Base-by-base conservation (phyloP, 495 filamentous ascomycete genomes). In the Penicillium subrubescens region DNA sequence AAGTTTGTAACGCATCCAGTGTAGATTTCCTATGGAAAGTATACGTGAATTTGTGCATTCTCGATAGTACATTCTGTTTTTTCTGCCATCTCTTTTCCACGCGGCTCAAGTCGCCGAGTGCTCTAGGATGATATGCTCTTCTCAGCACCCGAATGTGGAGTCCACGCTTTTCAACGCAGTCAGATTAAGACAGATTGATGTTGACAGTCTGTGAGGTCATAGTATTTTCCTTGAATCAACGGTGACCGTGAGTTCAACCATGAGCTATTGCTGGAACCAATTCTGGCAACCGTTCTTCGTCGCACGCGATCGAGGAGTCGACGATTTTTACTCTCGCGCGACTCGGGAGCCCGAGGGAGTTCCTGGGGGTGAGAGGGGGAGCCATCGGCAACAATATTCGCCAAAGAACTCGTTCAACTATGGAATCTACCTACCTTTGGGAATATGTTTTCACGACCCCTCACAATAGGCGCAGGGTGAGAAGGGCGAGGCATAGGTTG, bases 171-270 rank as follows among this genome's bases (percentile, higher is more conserved):
- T n/a, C 34, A 48, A 48, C 44, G 44, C 44, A 48, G 44, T 48
- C 44, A 48, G 17, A 48, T 48, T 48, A 48, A 48, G 44, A 48
- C 44, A 48, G 44, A 48, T 48, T 48, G 44, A 48, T 48, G 44
- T 48, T 48, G 44, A 48, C 14, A 48, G 44, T 19, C 44, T 48
- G 44, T 48, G 44, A 48, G 44, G 44, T 48, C 44, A n/a, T 48
- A n/a, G 1, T 48, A 48, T 48, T 48, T 48, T 48, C 44, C 44
- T 48, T 48, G 44, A 48, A 23, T 35, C 34, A 48, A 48, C 17
- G 44, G 11, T 48, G 44, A 48, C 44, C 44, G 44, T 48, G 17
- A 3, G 44, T 48, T 48, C 15, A 48, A 19, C 44, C 44, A 48
- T 10, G 17, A 19, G 44, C 44, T 48, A 48, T 48, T 48, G 17